These are phyloP conservation scores for Zygosaccharomyces bailii DNA, from an alignment of 805 yeast species.

Conservation along the genomic window DNA sequence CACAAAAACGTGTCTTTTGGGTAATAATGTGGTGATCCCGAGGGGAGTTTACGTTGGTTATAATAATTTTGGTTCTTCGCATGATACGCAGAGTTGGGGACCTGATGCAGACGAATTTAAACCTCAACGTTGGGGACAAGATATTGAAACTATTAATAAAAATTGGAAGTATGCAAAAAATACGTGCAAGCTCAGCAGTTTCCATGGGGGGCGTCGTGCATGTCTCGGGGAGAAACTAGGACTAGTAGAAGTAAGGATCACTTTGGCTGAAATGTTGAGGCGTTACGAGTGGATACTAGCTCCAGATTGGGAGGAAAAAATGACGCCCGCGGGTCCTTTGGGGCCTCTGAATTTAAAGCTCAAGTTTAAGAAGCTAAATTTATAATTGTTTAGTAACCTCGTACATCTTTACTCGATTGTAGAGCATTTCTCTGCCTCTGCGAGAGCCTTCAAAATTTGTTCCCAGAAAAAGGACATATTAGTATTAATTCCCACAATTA, in stretches of 20 bases:
- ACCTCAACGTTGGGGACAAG: conserved; percentile 53
- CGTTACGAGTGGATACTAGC: conserved; percentile 39
- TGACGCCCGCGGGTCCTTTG: conserved; percentile 60
- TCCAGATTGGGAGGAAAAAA: conserved; percentile 44
- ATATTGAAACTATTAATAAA: conserved; percentile 37
- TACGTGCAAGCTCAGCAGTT: conserved; percentile 46
- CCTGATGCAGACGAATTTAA: conserved; percentile 41
- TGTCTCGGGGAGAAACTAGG: conserved; percentile 62
- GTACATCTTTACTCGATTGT: conserved; percentile 18
- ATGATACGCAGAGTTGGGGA: conserved; percentile 46
- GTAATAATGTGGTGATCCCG: conserved; percentile 44
- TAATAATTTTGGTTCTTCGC: conserved; percentile 50
- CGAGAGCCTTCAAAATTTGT: conserved; percentile 39
- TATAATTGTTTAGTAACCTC: background rate
- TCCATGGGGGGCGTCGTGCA: conserved; percentile 59
- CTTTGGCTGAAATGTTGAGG: conserved; percentile 38
- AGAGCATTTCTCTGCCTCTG: conserved; percentile 35
- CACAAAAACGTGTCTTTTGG: conserved; percentile 38
- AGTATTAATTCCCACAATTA: conserved; percentile 40
- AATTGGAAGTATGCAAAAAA: conserved; percentile 45
- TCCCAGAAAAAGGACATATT: conserved; percentile 47
- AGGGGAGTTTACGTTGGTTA: conserved; percentile 53
- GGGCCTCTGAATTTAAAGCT: conserved; percentile 43
- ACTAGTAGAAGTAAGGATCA: conserved; percentile 42
- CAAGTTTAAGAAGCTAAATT: conserved; percentile 15